These are phyloP conservation scores for Cyberlindnera euphorbiiphila DNA, from an alignment of 805 yeast genomes.

Conservation along the genomic window DNA sequence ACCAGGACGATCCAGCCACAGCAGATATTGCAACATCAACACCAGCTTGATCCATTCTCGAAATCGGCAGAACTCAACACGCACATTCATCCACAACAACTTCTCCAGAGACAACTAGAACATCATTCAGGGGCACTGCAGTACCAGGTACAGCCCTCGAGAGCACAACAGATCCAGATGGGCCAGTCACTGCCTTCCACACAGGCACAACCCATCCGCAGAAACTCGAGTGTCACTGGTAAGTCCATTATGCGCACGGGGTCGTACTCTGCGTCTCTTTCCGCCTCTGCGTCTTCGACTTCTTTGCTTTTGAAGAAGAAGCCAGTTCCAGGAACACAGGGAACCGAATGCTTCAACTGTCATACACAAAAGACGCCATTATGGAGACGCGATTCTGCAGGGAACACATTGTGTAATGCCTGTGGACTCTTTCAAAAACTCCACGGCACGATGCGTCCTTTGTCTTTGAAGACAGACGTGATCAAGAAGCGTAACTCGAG, in stretches of 20 bases:
- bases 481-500: constrained; percentile 67
- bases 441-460: constrained; percentile 90
- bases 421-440: constrained; percentile 88
- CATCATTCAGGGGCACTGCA: constrained; percentile 4
- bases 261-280: constrained; percentile 19
- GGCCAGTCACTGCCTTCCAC: constrained; percentile 14
- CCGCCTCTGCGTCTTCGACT: constrained; percentile 20
- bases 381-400: constrained; percentile 90
- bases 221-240: constrained; percentile 1
- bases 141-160: constrained; percentile 1
- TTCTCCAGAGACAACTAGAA: constrained; percentile 14
- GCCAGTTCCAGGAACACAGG: constrained; percentile 17
- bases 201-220: constrained; percentile 9
- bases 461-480: constrained; percentile 85
- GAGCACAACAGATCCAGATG: constrained; percentile 5
- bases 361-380: constrained; percentile 86
- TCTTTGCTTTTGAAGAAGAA: constrained; percentile 23
- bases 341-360: constrained; percentile 73
- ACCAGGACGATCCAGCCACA: constrained; percentile 17
- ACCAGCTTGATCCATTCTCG: constrained; percentile 9
- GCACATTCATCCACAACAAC: constrained; percentile 19
- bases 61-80: too few species aligned
- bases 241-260: background rate
- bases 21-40: constrained; percentile 14
- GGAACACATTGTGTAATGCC: constrained; percentile 90